Base-by-base conservation (phyloP, 139 green algal species). In the Pseudopediastrum boryanum region DNA sequence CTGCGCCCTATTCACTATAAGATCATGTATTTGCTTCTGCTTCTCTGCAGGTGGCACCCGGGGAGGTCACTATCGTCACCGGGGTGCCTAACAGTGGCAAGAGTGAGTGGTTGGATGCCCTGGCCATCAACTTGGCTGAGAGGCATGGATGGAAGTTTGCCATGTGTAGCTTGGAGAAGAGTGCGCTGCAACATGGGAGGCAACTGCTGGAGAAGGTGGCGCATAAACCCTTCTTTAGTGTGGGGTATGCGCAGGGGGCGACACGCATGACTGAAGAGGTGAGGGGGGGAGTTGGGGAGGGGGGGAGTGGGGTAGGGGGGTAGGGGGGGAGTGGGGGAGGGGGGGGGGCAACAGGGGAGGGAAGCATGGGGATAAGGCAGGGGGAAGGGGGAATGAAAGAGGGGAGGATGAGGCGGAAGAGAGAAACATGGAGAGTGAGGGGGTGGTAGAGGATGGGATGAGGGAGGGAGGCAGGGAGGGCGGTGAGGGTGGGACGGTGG, bases 61-160 rank as follows among this genome's bases (percentile, higher is more conserved):
- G 96, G 2, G 96, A 99, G 90, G 89, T 99, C 39, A 98, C 93
- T 4, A 90, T 99, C 6, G 92, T 99, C 29, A 98, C 95, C 42
- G 95, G 96, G 23, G 90, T 99, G 43, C 96, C 96, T 80, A 99
- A 99, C 89, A 94, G 86, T 31, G 96, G 96, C 78, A 99, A 99
- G 87, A 92, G 78, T 35, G 94, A 99, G 85, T 99, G 94, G 94
- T 88, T 99, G 29, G 96, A 99, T 78, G 94, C 95, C 21, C 89
- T 99, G 59, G 77, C 94, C 7, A 86, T 89, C 75, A 98, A 98
- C 84, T 86, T 99, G 68, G 83, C 91, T 3, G 64, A 89, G 33
- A 38, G 79, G 10, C 78, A 95, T 48, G 90, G 90, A 43, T 99
- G 95, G 95, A 82, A 52, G 36, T 96, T 98, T 77, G 94, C 93